Conservation (phyloP, 495 filamentous ascomycete species). For the Glutinoglossum americanum region DNA sequence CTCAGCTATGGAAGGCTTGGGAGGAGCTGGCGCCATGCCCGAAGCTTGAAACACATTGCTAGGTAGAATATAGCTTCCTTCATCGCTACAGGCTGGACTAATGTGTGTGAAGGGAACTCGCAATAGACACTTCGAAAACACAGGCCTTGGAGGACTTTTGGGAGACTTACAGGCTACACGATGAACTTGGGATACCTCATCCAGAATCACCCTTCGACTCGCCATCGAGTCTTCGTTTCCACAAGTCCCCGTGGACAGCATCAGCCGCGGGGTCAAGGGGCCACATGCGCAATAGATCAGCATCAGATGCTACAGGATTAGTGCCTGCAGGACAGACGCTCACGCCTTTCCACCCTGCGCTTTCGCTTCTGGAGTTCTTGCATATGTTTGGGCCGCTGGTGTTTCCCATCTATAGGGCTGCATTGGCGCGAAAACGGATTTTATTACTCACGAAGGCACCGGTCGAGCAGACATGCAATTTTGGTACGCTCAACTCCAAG, state of each 20-base stretch:
- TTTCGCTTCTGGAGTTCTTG: conserved; percentile 53
- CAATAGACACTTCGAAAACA: conserved; percentile 31
- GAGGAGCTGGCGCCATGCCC: conserved; percentile 73
- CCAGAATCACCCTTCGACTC: conserved; percentile 32
- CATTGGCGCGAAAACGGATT: conserved; percentile 69
- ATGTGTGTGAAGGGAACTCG: conserved; percentile 24
- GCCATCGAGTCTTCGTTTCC: conserved; percentile 16
- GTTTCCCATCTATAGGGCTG: conserved; percentile 79
- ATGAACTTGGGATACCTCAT: background rate
- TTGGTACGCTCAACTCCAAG: conserved; percentile 31
- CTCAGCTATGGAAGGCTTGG: conserved; percentile 72
- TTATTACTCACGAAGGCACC: conserved; percentile 68
- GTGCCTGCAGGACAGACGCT: conserved; percentile 47
- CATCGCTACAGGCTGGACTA: conserved; percentile 9
- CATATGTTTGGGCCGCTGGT: conserved; percentile 75
- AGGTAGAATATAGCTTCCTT: conserved; percentile 23
- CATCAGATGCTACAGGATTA: conserved; percentile 37
- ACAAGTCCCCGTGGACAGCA: background rate
- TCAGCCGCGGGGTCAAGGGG: conserved; percentile 12
- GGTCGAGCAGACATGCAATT: conserved; percentile 69
- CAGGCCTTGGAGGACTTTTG: conserved; percentile 57
- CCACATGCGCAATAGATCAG: conserved; percentile 31
- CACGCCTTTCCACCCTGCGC: conserved; percentile 64
- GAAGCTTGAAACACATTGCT: conserved; percentile 52
- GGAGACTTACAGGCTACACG: conserved; percentile 35